Evolutionary conservation across 257 asterid genomes (phyloP), one percentile per base, ranked within the genome.

Genomic region (Solanum pimpinellifolium): DNA sequence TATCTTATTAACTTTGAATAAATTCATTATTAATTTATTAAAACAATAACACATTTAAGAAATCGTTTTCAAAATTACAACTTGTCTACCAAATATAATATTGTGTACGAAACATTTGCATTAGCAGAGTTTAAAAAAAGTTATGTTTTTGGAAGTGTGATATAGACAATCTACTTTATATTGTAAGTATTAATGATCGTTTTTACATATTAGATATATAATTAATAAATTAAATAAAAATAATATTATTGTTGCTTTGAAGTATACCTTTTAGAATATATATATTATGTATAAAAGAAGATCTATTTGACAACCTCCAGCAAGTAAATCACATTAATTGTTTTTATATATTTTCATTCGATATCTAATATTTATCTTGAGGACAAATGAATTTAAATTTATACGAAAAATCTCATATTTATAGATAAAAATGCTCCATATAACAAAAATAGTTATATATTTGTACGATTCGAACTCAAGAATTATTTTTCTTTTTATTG

Each of bases 191-290:
- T 62, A 62, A 7, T 62, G 0, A 11, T 10, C 2, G 1, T 0
- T 62, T 62, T 11, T 10, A 4, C 4, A 3, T 2, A 3, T 62
- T 7, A 1, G 0, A n/a, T 11, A 4, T 11, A 7, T 11, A 11
- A 49, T 8, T 0, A 4, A 23, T 23, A 62, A 5, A 62, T 62
- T 7, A 62, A 2, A 62, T 2, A 11, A 4, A 62, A 0, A n/a
- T 11, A 62, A 11, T 62, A 11, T 62, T 62, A 11, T 0, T 0
- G 2, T n/a, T n/a, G 4, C 16, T 23, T 0, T 0, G 11, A 60
- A 2, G 13, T 60, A 21, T 3, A 9, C 2, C 3, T 62, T 62
- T 6, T 23, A 7, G 6, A 3, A 62, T 62, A 62, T 62, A 35
- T 49, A 49, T 52, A 52, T 52, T 62, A 62, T 23, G 10, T 23